A percentile compares a stretch with the other conserved stretches of the same genome.
Evolutionary conservation across 2,329 filamentous ascomycete species (phyloP).

Genomic region (Kalmusia sp.): DNA sequence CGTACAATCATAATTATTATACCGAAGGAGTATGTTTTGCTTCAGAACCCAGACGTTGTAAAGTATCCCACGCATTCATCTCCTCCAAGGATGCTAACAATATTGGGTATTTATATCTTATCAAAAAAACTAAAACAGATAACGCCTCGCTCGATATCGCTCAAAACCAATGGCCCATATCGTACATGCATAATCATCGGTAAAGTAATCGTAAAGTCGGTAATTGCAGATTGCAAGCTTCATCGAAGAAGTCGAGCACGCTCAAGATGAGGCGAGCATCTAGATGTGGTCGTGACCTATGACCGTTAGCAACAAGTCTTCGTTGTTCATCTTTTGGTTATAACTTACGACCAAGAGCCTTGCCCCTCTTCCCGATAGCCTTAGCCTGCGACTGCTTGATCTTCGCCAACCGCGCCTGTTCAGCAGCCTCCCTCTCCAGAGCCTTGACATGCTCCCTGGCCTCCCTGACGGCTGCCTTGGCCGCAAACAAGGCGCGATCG

Average conservation of each 20-base stretch:
- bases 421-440: conserved; percentile 68
- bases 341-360: conserved; percentile 71
- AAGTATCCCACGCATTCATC: too few species aligned
- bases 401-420: conserved; percentile 63
- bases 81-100: too few species aligned
- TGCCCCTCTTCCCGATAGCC: conserved; percentile 72
- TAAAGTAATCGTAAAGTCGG: too few species aligned
- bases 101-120: too few species aligned
- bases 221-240: too few species aligned
- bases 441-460: conserved; percentile 69
- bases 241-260: too few species aligned
- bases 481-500: conserved; percentile 67
- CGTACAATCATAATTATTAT: too few species aligned
- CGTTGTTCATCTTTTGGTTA: background rate
- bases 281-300: conserved; percentile 4
- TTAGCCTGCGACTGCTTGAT: conserved; percentile 72
- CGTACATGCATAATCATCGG: background rate
- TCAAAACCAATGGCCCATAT: background rate
- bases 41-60: too few species aligned
- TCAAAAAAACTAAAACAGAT: too few species aligned
- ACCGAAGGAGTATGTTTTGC: too few species aligned
- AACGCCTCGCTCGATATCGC: background rate
- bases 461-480: conserved; percentile 65
- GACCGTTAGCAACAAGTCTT: background rate
- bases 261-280: too few species aligned